Conservation (phyloP, 495 filamentous ascomycete genomes). For the Articulospora tetracladia region DNA sequence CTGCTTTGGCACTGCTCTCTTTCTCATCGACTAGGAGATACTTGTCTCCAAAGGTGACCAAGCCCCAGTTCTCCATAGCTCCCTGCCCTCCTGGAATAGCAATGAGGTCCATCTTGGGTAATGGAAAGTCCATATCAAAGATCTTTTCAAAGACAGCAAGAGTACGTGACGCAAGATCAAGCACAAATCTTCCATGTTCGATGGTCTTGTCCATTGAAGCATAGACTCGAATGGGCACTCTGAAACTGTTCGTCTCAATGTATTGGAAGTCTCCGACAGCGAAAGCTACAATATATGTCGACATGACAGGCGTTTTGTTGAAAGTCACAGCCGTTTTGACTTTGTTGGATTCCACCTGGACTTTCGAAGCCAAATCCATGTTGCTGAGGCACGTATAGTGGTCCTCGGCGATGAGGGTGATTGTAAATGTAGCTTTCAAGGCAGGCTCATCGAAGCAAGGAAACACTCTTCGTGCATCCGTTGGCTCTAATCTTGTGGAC, state of each 20-base stretch:
- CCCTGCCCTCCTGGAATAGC: slow-evolving; percentile 10
- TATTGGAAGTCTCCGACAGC: slow-evolving; percentile 64
- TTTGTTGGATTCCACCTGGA: slow-evolving; percentile 19
- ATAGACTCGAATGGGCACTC: slow-evolving; percentile 61
- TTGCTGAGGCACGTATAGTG: slow-evolving; percentile 63
- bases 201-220: slow-evolving; percentile 61
- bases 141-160: slow-evolving; percentile 46
- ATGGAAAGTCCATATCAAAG: slow-evolving; percentile 10
- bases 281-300: slow-evolving; percentile 66
- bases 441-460: slow-evolving; percentile 71
- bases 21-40: slow-evolving; percentile 2
- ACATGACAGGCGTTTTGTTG: slow-evolving; percentile 63
- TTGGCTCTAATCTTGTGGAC: slow-evolving; percentile 65
- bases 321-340: slow-evolving; percentile 64
- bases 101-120: slow-evolving; percentile 22
- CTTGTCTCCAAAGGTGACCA: slow-evolving; percentile 5
- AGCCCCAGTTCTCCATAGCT: slow-evolving; percentile 27
- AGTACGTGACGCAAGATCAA: slow-evolving; percentile 42
- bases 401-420: slow-evolving; percentile 61
- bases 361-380: slow-evolving; percentile 60
- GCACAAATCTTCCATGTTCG: slow-evolving; percentile 60
- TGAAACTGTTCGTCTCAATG: slow-evolving; percentile 61
- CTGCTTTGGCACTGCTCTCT: background rate
- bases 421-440: slow-evolving; percentile 62
- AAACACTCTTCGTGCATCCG: slow-evolving; percentile 61